A percentile compares a stretch with the other conserved stretches of the same genome.
phyloP scores from a whole-genome alignment of 805 yeast species.

The Candida ponderosae region DNA sequence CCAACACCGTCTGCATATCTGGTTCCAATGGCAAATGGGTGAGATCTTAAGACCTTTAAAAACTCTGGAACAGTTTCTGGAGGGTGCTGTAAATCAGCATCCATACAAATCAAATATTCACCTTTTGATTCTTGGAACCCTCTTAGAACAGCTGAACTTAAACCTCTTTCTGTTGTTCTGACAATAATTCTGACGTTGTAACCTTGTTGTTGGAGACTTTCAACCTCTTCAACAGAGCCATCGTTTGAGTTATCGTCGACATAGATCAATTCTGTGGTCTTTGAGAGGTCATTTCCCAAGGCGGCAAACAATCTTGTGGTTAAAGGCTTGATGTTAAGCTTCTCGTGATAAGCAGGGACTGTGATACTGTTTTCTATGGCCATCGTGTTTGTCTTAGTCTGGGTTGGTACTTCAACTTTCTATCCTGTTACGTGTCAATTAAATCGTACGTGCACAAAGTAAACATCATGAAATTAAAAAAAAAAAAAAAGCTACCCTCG shows the following conservation, averaged over 20 bases:
- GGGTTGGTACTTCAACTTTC: neutral
- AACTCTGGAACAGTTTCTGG: slow-evolving; percentile 42
- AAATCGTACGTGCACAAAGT: too few species aligned
- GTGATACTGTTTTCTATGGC: slow-evolving; percentile 32
- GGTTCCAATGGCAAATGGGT: slow-evolving; percentile 41
- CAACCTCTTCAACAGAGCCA: slow-evolving; percentile 46
- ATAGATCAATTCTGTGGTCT: slow-evolving; percentile 37
- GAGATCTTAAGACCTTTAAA: slow-evolving; percentile 29
- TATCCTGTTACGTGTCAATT: too few species aligned
- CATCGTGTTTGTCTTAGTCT: slow-evolving; percentile 12
- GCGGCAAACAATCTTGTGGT: slow-evolving; percentile 42
- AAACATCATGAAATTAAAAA: neutral
- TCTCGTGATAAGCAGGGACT: slow-evolving; percentile 46
- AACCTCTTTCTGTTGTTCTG: slow-evolving; percentile 42
- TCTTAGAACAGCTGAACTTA: slow-evolving; percentile 40
- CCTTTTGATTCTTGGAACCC: slow-evolving; percentile 42
- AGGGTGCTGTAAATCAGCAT: slow-evolving; percentile 47
- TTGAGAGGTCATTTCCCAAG: slow-evolving; percentile 32
- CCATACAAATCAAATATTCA: slow-evolving; percentile 41
- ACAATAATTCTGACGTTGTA: slow-evolving; percentile 41
- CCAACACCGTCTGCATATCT: slow-evolving; percentile 49
- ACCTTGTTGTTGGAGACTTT: slow-evolving; percentile 33
- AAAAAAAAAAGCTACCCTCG: too few species aligned
- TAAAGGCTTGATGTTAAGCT: slow-evolving; percentile 38
- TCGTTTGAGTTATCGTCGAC: slow-evolving; percentile 45